Evolutionary conservation across 495 filamentous ascomycete genomes (phyloP).

Genomic region (Penicillium robsamsonii): DNA sequence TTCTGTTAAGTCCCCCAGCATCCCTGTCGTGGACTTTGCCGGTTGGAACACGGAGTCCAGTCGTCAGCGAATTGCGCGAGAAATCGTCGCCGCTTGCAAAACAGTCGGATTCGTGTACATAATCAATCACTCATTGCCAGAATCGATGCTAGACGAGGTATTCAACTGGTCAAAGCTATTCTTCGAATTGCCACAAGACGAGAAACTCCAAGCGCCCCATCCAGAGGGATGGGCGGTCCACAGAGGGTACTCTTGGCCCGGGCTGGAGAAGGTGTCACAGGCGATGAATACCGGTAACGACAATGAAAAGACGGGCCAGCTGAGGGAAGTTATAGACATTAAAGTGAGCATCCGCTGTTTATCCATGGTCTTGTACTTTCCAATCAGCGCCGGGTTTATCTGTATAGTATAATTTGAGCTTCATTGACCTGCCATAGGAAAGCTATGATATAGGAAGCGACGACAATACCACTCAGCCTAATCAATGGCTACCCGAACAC

Average conservation of each 20-base stretch:
- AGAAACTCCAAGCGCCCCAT: slow-evolving; percentile 58
- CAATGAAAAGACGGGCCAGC: slow-evolving; percentile 27
- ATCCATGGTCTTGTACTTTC: not conserved
- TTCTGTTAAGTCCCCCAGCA: slow-evolving; percentile 16
- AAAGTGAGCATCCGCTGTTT: slow-evolving; percentile 29
- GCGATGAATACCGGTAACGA: slow-evolving; percentile 48
- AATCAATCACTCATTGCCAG: slow-evolving; percentile 52
- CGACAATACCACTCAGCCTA: slow-evolving; percentile 53
- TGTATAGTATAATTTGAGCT: not conserved
- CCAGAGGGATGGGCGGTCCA: slow-evolving; percentile 56
- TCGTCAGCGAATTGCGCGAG: slow-evolving; percentile 43
- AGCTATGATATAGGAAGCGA: slow-evolving; percentile 67
- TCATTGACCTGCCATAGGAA: slow-evolving; percentile 43
- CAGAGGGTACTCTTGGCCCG: slow-evolving; percentile 64
- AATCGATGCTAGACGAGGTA: slow-evolving; percentile 47
- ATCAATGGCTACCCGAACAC: slow-evolving; percentile 62
- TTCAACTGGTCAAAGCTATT: slow-evolving; percentile 53
- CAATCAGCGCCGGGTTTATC: not conserved
- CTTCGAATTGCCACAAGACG: slow-evolving; percentile 43
- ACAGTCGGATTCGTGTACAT: slow-evolving; percentile 61
- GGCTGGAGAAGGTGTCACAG: slow-evolving; percentile 64
- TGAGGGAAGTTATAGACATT: slow-evolving; percentile 38
- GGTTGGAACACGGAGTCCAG: slow-evolving; percentile 34
- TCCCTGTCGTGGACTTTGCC: slow-evolving; percentile 57
- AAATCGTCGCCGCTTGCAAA: slow-evolving; percentile 53